Evolutionary conservation across 768 basidiomycete species (phyloP).

Genomic region (Phylloporus sp.): DNA sequence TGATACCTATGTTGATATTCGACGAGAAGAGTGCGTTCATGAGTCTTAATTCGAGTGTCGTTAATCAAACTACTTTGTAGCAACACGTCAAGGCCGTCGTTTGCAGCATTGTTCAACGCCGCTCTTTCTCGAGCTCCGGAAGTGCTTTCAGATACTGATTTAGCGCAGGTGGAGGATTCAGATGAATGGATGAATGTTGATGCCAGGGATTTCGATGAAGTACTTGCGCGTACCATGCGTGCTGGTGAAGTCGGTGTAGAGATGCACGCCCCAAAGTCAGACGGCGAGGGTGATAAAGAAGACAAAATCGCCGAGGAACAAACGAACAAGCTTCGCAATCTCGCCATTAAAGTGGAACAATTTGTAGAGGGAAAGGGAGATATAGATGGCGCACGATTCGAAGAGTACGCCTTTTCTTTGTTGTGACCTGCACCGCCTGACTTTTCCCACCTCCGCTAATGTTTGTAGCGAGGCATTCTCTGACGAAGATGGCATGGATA

Average conservation of each 20-base stretch:
- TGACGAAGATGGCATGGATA: conserved; percentile 47
- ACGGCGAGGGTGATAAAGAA: conserved; percentile 27
- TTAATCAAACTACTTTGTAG: conserved; percentile 28
- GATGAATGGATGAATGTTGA: conserved; percentile 89
- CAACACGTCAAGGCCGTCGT: conserved; percentile 63
- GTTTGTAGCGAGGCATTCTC: conserved; percentile 57
- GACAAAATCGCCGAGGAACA: conserved; percentile 58
- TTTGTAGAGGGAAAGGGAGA: conserved; percentile 91
- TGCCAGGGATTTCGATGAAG: conserved; percentile 66
- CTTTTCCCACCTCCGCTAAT: not conserved
- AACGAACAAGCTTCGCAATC: conserved; percentile 61
- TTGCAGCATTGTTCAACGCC: conserved; percentile 64
- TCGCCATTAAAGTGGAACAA: conserved; percentile 82
- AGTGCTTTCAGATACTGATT: conserved; percentile 13
- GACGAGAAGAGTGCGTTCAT: conserved; percentile 59
- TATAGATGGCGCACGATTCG: conserved; percentile 82
- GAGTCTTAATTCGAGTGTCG: not conserved
- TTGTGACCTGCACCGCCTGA: conserved; percentile 1
- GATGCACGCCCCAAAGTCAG: conserved; percentile 48
- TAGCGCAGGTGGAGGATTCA: conserved; percentile 50
- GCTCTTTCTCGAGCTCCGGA: conserved; percentile 47
- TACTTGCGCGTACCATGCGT: conserved; percentile 46
- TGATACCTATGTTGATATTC: conserved; percentile 55
- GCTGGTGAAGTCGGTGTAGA: conserved; percentile 10
- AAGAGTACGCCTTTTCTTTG: conserved; percentile 61